Base-by-base conservation (phyloP, 2,329 filamentous ascomycete species). In the Parastagonospora nodorum region DNA sequence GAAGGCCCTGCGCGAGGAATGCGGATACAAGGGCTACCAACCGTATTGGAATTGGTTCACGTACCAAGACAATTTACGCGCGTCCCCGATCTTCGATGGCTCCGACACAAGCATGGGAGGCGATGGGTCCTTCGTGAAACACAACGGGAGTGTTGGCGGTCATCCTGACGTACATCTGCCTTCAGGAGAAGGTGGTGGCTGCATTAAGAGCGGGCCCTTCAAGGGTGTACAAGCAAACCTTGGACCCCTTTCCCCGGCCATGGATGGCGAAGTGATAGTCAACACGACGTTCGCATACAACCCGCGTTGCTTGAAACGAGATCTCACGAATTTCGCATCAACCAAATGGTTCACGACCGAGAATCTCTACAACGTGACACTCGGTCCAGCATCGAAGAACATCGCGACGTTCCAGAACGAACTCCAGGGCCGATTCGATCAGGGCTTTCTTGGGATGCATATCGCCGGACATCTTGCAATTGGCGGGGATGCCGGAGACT, bases 41-140 rank as follows among this genome's bases (percentile, higher is more conserved):
- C 75, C 75, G 2, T 82, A 81, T 67, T 79, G 78, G 72, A 79
- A 83, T 64, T 83, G 80, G 78, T 49, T 56, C 24, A 48, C 45
- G 12, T 45, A 55, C 28, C 52, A 55, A 16, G 49, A 61, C 3
- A 43, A 64, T 55, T 74, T 76, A 1, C 58, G 68, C 4, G 51
- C 46, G 5, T 60, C 55, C 2, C 63, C 64, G 2, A 47, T 68
- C 12, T 66, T 68, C n/a, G 61, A 68, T 38, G 64, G 65, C n/a
- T 61, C 54, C 19, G 50, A 47, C 1, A 60, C 58, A 10, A 79
- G 75, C 45, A 68, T 83, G 48, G 55, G 61, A 32, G 57, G 61
- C 6, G 59, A 64, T 31, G 65, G 65, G 7, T 36, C 42, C 2
- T 56, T 51, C 19, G 42, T 60, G 8, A 48, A 51, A 30, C 62